These are phyloP conservation scores for Vigna mungo DNA, from an alignment of 306 rosid species.

Conservation along the genomic window DNA sequence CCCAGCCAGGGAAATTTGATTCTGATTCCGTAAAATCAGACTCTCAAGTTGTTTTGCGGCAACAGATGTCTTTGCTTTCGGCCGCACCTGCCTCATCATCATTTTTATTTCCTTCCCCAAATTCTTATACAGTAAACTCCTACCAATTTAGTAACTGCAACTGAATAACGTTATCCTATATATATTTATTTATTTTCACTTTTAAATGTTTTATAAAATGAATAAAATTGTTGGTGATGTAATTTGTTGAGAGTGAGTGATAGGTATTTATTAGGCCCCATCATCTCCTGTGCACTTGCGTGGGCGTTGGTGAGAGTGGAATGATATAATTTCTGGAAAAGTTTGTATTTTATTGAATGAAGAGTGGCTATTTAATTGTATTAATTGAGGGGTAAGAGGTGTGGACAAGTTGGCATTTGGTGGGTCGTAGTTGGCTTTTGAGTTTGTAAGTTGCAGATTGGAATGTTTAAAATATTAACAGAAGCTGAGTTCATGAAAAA, in stretches of 20 bases:
- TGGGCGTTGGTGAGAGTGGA: not conserved
- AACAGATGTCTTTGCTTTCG: slow-evolving; percentile 41
- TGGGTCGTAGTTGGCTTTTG: not conserved
- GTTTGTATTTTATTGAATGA: not conserved
- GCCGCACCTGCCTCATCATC: slow-evolving; percentile 33
- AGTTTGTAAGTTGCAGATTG: slow-evolving; percentile 36
- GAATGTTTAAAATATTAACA: slow-evolving; percentile 21
- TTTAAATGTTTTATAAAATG: no score
- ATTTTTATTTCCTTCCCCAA: not conserved
- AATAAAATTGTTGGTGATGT: not conserved
- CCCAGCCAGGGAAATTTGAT: slow-evolving; percentile 34
- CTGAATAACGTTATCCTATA: no score
- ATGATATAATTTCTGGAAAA: slow-evolving; percentile 11
- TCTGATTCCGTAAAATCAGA: slow-evolving; percentile 39
- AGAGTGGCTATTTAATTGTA: not conserved
- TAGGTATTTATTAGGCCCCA: slow-evolving; percentile 14
- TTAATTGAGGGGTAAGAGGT: not conserved
- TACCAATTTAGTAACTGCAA: no score
- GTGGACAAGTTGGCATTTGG: slow-evolving; percentile 36
- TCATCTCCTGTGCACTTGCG: slow-evolving; percentile 2
- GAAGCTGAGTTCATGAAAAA: slow-evolving; percentile 18
- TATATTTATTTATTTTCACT: no score
- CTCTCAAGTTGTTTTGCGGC: no score
- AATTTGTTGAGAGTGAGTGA: no score
- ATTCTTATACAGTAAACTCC: no score